Base-by-base conservation (phyloP, 768 basidiomycete species). In the Suillus weaverae region DNA sequence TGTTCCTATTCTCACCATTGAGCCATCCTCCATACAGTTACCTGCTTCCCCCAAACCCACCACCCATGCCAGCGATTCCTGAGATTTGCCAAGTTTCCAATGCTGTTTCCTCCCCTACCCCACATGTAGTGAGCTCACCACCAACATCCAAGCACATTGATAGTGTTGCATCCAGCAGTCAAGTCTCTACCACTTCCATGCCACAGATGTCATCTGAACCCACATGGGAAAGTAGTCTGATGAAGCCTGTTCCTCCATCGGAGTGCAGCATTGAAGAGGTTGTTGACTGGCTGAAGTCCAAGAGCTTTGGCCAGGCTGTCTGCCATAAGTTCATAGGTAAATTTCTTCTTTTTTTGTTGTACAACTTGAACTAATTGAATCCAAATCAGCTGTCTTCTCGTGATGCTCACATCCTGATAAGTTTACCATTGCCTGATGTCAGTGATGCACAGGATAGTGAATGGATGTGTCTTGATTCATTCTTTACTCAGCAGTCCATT, bases 221-320 rank as follows among this genome's bases (percentile, higher is more conserved):
- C 3, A 63, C 57, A n/a, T 74, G 68, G 59, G 59, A 32, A 35
- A 62, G 30, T 60, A 62, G 63, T n/a, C 53, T 63, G 64, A 77
- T 76, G 70, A 82, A 79, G 61, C 77, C 77, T 36, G 72, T 72
- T 0, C 81, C 84, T 68, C 85, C 92, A 1, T 82, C 83, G 0
- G 90, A 92, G 62, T 99, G 97, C 97, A 82, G 78, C 0, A 86
- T 98, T 0, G 91, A 92, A 0, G 89, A 98, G 46, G 97, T 99
- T 7, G 81, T 95, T 1, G 89, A 89, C 0, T 99, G 97, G 97
- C 78, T 94, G 33, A 87, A 85, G 72, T 78, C 78, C 39, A 94
- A 91, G 79, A 92, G 92, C 2, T 97, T 99, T 63, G 95, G 95
- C 67, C 82, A 89, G 56, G 84, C 85, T 54, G 89, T 95, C 4